Conservation (phyloP, 73 alveolate genomes). For the Blepharisma japonicum region DNA sequence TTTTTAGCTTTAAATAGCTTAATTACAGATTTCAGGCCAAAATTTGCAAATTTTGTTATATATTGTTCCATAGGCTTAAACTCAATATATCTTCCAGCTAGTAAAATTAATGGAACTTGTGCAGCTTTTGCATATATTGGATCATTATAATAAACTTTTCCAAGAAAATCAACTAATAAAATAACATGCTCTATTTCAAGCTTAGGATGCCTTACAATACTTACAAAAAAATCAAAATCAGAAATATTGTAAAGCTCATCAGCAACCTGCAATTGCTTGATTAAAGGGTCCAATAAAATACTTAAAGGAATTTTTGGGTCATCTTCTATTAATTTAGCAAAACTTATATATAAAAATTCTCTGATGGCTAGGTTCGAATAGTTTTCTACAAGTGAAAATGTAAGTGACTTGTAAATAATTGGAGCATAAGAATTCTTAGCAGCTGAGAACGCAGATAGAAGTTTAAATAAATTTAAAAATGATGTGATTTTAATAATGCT, state of each 20-base stretch:
- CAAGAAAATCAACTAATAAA: conserved; percentile 63
- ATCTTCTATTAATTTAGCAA: conserved; percentile 64
- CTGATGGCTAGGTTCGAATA: conserved; percentile 80
- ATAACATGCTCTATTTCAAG: conserved; percentile 81
- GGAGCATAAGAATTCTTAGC: conserved; percentile 94
- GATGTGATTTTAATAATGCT: conserved; percentile 50
- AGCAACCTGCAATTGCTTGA: conserved; percentile 73
- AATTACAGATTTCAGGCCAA: conserved; percentile 62
- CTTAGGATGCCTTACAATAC: conserved; percentile 89
- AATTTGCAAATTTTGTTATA: conserved; percentile 61
- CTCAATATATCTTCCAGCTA: conserved; percentile 62
- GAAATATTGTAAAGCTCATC: conserved; percentile 80
- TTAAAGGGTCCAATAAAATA: conserved; percentile 87
- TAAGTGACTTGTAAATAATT: conserved; percentile 74
- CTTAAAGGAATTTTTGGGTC: conserved; percentile 87
- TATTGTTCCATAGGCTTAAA: conserved; percentile 64
- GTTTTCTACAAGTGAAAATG: conserved; percentile 90
- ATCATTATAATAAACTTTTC: conserved; percentile 81
- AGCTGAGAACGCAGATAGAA: conserved; percentile 70
- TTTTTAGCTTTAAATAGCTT: conserved; percentile 49
- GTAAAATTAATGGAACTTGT: conserved; percentile 61
- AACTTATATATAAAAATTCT: conserved; percentile 82
- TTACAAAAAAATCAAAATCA: conserved; percentile 90
- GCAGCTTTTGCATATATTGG: conserved; percentile 65
- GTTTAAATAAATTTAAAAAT: conserved; percentile 51